Conservation (phyloP, 192 early-diverging fungal species). For the Backusella parvicylindrica region DNA sequence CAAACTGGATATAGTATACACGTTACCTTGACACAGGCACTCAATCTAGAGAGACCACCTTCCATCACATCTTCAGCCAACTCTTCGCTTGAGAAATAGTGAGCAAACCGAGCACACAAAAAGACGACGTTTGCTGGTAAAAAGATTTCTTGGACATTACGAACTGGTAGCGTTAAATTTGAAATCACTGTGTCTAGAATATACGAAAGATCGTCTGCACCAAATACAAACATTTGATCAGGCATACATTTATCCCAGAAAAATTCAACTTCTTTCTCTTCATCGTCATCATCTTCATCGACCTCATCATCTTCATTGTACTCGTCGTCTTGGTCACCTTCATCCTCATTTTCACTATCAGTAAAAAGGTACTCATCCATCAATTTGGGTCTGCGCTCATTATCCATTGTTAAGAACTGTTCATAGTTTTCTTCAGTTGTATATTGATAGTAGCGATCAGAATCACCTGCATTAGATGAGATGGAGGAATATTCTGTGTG, state of each 20-base stretch:
- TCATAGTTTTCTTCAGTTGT: slow-evolving; percentile 29
- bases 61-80: slow-evolving; percentile 66
- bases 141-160: slow-evolving; percentile 56
- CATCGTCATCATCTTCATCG: slow-evolving; percentile 45
- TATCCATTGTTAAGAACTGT: slow-evolving; percentile 21
- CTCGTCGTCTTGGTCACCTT: not conserved
- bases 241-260: slow-evolving; percentile 74
- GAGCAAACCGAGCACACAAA: slow-evolving; percentile 83
- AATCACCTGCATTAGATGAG: slow-evolving; percentile 23
- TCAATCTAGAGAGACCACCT: slow-evolving; percentile 53
- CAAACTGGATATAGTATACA: not conserved
- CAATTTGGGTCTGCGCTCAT: slow-evolving; percentile 13
- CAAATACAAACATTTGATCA: slow-evolving; percentile 95
- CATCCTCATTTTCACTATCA: not conserved
- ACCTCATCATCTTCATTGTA: not conserved
- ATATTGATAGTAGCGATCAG: slow-evolving; percentile 29
- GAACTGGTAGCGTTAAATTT: slow-evolving; percentile 55
- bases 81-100: slow-evolving; percentile 71
- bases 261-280: slow-evolving; percentile 1
- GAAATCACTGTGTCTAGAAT: slow-evolving; percentile 72
- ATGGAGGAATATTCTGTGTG: slow-evolving; percentile 23
- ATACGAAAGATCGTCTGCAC: slow-evolving; percentile 58
- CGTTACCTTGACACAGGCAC: slow-evolving; percentile 43
- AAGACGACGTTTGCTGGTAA: slow-evolving; percentile 85
- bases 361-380: slow-evolving; percentile 6